These are phyloP conservation scores for Tylopilus plumbeoviolaceoides DNA, from an alignment of 768 basidiomycete genomes.

Conservation along the genomic window DNA sequence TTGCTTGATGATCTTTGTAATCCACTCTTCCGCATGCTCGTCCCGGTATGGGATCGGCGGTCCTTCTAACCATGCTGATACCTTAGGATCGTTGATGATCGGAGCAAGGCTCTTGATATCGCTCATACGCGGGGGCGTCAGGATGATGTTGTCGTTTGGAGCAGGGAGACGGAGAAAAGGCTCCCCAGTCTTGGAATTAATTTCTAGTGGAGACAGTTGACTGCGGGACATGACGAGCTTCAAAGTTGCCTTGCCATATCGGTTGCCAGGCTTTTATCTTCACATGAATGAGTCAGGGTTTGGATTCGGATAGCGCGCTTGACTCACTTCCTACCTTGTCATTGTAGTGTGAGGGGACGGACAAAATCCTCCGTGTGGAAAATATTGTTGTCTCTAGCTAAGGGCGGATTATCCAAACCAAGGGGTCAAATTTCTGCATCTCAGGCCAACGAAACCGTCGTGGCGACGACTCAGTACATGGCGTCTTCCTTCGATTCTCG, in stretches of 20 bases:
- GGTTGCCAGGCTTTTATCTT: not conserved
- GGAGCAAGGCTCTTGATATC: constrained; percentile 38
- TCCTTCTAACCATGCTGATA: constrained; percentile 42
- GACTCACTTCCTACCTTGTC: too few species aligned
- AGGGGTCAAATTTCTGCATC: too few species aligned
- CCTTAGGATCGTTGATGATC: constrained; percentile 46
- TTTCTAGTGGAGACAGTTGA: constrained; percentile 38
- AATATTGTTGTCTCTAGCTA: too few species aligned
- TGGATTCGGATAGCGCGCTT: too few species aligned
- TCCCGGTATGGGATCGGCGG: constrained; percentile 53
- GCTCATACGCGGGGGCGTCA: constrained; percentile 52
- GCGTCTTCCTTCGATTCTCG: too few species aligned
- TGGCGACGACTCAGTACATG: too few species aligned
- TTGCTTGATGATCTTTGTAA: constrained; percentile 17
- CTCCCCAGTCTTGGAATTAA: constrained; percentile 43
- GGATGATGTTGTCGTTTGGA: constrained; percentile 50
- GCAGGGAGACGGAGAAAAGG: constrained; percentile 51
- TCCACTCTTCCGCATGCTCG: constrained; percentile 39
- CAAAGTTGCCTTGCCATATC: not conserved
- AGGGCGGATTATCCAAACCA: too few species aligned
- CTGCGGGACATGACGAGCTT: constrained; percentile 12
- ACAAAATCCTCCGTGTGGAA: too few species aligned
- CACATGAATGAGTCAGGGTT: not conserved
- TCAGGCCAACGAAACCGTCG: too few species aligned
- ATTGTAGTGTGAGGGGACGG: too few species aligned